These are phyloP conservation scores for Nelumbo lutea DNA, from an alignment of 164 flowering plant species.

Conservation along the genomic window DNA sequence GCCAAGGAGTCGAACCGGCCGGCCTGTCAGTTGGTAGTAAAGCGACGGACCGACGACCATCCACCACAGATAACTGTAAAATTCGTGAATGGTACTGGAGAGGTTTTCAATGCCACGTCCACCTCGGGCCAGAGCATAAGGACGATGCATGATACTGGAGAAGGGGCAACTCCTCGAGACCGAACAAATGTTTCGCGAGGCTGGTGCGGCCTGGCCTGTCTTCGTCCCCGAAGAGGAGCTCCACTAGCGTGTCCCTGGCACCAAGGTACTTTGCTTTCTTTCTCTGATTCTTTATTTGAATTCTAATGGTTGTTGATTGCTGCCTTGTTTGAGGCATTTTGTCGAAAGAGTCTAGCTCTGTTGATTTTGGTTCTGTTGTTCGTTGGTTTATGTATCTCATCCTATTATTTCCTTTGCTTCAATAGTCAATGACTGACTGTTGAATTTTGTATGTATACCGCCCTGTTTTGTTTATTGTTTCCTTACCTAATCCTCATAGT, in stretches of 20 bases:
- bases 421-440: too few relatives aligned
- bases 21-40: conserved; percentile 63
- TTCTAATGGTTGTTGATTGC: too few relatives aligned
- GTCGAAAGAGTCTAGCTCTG: too few relatives aligned
- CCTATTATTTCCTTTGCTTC: too few relatives aligned
- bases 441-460: too few relatives aligned
- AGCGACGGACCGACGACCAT: conserved; percentile 85
- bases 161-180: conserved; percentile 82
- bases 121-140: conserved; percentile 70
- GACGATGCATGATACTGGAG: conserved; percentile 48
- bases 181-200: conserved; percentile 89
- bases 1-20: conserved; percentile 88
- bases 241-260: conserved; percentile 43
- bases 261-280: conserved; percentile 44
- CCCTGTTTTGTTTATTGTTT: too few relatives aligned
- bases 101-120: conserved; percentile 67
- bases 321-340: too few relatives aligned
- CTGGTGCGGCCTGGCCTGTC: conserved; percentile 89
- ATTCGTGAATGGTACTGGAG: conserved; percentile 81
- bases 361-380: too few relatives aligned
- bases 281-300: neutral
- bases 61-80: conserved; percentile 88
- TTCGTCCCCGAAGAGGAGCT: conserved; percentile 80
- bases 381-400: too few relatives aligned
- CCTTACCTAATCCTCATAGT: too few relatives aligned